Conservation (phyloP, 352 stramenopile genomes). For the Globisporangium polare region DNA sequence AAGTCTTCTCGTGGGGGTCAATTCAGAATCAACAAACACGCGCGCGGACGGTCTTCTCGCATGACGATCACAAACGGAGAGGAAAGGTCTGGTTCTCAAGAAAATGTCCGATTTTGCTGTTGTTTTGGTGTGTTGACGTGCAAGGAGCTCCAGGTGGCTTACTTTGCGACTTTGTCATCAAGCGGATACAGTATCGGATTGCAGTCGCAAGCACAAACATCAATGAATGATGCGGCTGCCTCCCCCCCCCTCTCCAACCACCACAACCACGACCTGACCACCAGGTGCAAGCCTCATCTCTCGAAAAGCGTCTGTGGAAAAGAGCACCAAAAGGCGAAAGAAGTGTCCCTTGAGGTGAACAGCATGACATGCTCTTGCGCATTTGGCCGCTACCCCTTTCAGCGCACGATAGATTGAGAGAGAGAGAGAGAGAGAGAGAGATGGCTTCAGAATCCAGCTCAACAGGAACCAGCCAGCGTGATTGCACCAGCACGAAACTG, state of each 20-base stretch:
- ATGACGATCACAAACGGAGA: conserved; percentile 2
- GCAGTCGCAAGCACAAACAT: too few relatives aligned
- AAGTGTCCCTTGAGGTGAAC: not conserved
- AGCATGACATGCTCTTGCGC: not conserved
- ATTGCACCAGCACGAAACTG: too few relatives aligned
- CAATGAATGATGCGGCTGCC: not conserved
- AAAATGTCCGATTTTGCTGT: not conserved
- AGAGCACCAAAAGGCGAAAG: not conserved
- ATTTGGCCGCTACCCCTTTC: not conserved
- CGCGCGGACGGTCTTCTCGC: not conserved
- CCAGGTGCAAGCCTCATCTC: not conserved
- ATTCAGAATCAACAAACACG: too few relatives aligned
- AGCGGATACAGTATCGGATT: too few relatives aligned
- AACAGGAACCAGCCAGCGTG: too few relatives aligned
- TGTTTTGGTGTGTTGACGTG: not conserved
- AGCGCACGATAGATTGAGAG: not conserved
- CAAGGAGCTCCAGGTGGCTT: not conserved
- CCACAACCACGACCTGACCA: not conserved
- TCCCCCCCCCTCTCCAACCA: too few relatives aligned
- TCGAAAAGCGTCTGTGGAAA: not conserved
- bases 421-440: not conserved
- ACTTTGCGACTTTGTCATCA: too few relatives aligned
- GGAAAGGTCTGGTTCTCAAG: conserved; percentile 6
- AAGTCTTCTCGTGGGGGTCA: too few relatives aligned
- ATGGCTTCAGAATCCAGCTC: not conserved